Conservation (phyloP, 805 yeast species). For the Ogataea neopini region DNA sequence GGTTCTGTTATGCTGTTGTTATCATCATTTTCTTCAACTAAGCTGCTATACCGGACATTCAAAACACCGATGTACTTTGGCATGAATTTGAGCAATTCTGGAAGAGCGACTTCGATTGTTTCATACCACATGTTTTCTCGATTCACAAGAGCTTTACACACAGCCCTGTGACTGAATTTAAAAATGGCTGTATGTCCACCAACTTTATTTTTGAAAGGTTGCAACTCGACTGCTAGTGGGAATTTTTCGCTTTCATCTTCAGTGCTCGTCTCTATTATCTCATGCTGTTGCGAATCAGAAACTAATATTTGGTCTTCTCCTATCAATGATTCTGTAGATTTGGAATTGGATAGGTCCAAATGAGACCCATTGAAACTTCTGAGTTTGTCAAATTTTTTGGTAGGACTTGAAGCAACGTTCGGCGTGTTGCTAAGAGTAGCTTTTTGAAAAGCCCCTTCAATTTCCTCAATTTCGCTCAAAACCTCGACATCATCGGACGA, state of each 20-base stretch:
- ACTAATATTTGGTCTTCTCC: not conserved
- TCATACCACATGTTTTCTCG: slow-evolving; percentile 93
- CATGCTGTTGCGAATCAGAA: slow-evolving; percentile 3
- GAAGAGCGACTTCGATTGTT: slow-evolving; percentile 74
- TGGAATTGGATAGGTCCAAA: not conserved
- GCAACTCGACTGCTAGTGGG: slow-evolving; percentile 81
- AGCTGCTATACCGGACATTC: slow-evolving; percentile 74
- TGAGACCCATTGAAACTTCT: not conserved
- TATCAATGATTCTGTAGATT: not conserved
- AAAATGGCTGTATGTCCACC: slow-evolving; percentile 99
- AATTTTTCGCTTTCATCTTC: slow-evolving; percentile 39
- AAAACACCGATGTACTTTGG: slow-evolving; percentile 93
- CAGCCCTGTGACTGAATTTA: slow-evolving; percentile 86
- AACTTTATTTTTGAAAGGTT: slow-evolving; percentile 90
- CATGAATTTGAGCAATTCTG: slow-evolving; percentile 79
- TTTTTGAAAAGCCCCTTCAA: slow-evolving; percentile 25
- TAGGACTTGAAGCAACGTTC: not conserved
- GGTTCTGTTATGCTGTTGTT: slow-evolving; percentile 1
- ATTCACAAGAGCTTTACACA: slow-evolving; percentile 88
- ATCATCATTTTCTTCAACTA: slow-evolving; percentile 31
- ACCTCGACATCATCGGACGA: slow-evolving; percentile 24
- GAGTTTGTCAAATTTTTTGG: slow-evolving; percentile 1
- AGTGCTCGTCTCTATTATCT: not conserved
- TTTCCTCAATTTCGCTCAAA: slow-evolving; percentile 28
- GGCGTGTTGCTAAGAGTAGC: slow-evolving; percentile 1